Evolutionary conservation across 805 yeast genomes (phyloP), one percentile per base, ranked within the genome.

Genomic region (Kuraishia piskuri): DNA sequence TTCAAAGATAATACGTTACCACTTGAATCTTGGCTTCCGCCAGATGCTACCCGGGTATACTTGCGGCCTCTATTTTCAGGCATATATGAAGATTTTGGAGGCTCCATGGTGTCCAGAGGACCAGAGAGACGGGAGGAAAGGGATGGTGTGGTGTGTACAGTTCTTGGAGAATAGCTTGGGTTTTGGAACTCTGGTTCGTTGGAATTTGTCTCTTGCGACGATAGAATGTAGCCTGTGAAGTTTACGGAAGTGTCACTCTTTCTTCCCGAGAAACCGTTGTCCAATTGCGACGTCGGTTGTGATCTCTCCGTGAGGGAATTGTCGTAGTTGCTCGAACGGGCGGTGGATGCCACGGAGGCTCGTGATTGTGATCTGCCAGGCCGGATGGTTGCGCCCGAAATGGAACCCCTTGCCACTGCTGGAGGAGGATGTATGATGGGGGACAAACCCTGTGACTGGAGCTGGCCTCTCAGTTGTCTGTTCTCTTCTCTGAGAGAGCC

Each of bases 401-500:
- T 31, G 17, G 40, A 31, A 31, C 40, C 17, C 14, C 40, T 31
- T 4, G 40, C 40, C 17, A 31, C 17, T 4, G 40, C 7, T 4
- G 17, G 4, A 12, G 40, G 40, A 10, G n/a, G n/a, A n/a, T n/a
- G n/a, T 31, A 31, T 31, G 40, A 5, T 12, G 40, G 40, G 14
- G 8, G 14, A 12, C 40, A n/a, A 31, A 7, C 40, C 40, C 22
- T 45, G 48, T 6, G 48, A 45, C n/a, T 22, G 24, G 7, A 70
- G 52, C 49, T 66, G 68, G 20, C 63, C 65, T 59, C 65, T 71
- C 49, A 79, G 65, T 9, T 60, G 56, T 46, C 70, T 70, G 58
- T 78, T 80, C 58, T 83, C 88, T 19, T 78, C 80, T 57, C 76
- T 78, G 56, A 85, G 65, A 6, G 58, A 54, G 23, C 71, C 72